Evolutionary conservation across 768 basidiomycete species (phyloP), one percentile per base, ranked within the genome.

Genomic region (Tricholoma saponaceum): DNA sequence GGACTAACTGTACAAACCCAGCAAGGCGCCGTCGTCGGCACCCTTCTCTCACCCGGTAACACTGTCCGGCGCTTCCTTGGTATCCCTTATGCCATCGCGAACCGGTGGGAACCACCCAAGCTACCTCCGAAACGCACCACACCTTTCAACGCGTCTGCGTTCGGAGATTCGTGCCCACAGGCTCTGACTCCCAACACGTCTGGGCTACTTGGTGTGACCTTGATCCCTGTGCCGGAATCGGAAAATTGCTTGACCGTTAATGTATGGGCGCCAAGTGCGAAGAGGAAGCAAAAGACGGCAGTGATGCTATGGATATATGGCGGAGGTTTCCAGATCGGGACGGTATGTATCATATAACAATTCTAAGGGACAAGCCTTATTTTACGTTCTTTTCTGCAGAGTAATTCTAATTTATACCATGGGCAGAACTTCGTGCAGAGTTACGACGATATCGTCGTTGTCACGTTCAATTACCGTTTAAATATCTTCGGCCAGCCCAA

Each of bases 251-350:
- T 74, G 26, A 72, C 56, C 18, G 62, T 74, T 39, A 77, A 76
- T 55, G 64, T 77, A n/a, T 76, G 75, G 75, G 62, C 72, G 8
- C 75, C 75, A 12, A 70, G 63, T 30, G 20, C 60, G 3, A 20
- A 43, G 3, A 63, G 73, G 33, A 67, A 68, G 43, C 74, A 74
- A 56, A 57, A 55, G 10, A 70, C 72, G 1, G 72, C 74, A 8
- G 72, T 74, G 12, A 55, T 76, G 35, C 16, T 73, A 10, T 74
- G 70, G 72, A 69, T 75, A 18, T 74, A 74, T 58, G 76, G 76
- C 16, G 76, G 76, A 22, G 67, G 64, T 5, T 73, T 72, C 58
- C 65, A 68, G 39, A 73, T 69, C 53, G 74, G 72, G 6, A 69
- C 73, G 9, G 74, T 72, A 59, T 54, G 71, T 64, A 0, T 26